These are phyloP conservation scores for Hysterangium stoloniferum DNA, from an alignment of 768 basidiomycete genomes.

Conservation along the genomic window DNA sequence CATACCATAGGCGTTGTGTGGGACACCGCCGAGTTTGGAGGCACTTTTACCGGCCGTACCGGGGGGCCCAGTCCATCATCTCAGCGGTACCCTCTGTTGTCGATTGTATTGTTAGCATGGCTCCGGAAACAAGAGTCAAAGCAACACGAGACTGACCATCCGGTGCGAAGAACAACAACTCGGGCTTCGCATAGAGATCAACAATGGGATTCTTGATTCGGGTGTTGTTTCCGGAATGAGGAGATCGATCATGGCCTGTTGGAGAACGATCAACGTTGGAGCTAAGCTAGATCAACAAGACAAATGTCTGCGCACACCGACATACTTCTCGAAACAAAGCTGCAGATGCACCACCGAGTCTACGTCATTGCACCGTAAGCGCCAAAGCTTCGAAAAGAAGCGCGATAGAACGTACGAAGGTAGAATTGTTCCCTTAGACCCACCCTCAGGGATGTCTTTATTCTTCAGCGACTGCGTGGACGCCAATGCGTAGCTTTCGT, in stretches of 20 bases:
- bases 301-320: constrained; percentile 49
- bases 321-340: constrained; percentile 94
- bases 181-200: constrained; percentile 84
- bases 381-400: constrained; percentile 47
- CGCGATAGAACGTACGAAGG: constrained; percentile 55
- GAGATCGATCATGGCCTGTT: constrained; percentile 84
- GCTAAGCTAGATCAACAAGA: constrained; percentile 1
- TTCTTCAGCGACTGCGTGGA: constrained; percentile 94
- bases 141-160: no score
- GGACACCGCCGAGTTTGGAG: constrained; percentile 67
- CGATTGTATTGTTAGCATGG: no score
- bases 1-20: constrained; percentile 64
- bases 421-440: constrained; percentile 94
- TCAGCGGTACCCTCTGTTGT: constrained; percentile 98
- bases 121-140: no score
- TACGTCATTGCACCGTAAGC: no score
- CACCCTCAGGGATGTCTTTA: constrained; percentile 95
- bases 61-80: constrained; percentile 99
- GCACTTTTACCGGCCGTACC: constrained; percentile 95
- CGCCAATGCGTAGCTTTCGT: constrained; percentile 94
- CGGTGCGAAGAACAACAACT: constrained; percentile 91
- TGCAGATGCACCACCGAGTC: constrained; percentile 79
- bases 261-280: not conserved
- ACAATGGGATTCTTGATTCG: constrained; percentile 89
- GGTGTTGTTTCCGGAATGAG: constrained; percentile 93